These are phyloP conservation scores for Chlamydomonas eustigma DNA, from an alignment of 139 green algal genomes.

Conservation along the genomic window DNA sequence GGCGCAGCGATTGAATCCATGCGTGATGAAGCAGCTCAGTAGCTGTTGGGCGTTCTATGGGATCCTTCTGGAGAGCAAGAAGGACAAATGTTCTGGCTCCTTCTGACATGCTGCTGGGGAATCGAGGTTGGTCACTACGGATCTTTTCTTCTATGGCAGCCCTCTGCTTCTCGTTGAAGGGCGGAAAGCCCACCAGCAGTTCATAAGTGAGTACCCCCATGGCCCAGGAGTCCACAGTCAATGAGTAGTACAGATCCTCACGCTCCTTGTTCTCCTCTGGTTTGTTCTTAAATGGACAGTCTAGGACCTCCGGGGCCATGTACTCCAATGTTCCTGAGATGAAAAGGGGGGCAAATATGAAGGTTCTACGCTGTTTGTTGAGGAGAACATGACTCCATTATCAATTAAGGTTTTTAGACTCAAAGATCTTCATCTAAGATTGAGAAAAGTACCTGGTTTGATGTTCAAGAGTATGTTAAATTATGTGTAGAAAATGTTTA, in stretches of 20 bases:
- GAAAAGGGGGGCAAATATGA: no score
- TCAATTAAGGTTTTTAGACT: no score
- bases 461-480: no score
- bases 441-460: no score
- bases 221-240: conserved; percentile 48
- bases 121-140: conserved; percentile 36
- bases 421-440: no score
- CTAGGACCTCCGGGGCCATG: conserved; percentile 52
- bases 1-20: conserved; percentile 7
- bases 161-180: conserved; percentile 28
- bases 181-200: conserved; percentile 29
- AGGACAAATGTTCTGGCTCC: conserved; percentile 47
- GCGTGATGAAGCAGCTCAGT: conserved; percentile 30
- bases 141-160: conserved; percentile 57
- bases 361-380: no score
- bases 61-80: conserved; percentile 50
- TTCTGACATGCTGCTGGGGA: conserved; percentile 41
- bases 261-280: conserved; percentile 68
- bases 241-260: conserved; percentile 43
- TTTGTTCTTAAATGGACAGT: conserved; percentile 64
- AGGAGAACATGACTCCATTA: no score
- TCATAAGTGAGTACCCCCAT: conserved; percentile 43
- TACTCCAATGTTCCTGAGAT: conserved; percentile 57
- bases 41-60: conserved; percentile 37
- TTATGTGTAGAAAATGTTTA: no score